phyloP scores from a whole-genome alignment of 768 basidiomycete species.

The Auricularia cornea region DNA sequence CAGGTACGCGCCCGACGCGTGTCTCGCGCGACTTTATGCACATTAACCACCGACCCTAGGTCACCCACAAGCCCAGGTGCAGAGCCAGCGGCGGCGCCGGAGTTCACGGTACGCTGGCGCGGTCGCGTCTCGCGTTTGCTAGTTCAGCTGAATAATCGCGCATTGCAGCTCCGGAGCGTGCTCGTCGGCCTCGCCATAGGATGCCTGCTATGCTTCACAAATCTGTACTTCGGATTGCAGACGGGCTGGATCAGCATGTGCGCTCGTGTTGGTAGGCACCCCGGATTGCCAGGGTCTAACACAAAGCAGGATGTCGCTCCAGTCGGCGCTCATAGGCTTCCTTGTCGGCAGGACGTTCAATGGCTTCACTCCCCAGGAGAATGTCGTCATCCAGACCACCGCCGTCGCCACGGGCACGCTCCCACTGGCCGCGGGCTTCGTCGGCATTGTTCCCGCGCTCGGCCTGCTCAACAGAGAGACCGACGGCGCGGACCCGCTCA shows the following conservation, averaged over 20 bases:
- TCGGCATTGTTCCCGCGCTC: slow-evolving; percentile 89
- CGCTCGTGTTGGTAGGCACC: slow-evolving; percentile 17
- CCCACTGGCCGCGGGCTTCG: slow-evolving; percentile 66
- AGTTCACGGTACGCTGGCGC: slow-evolving; percentile 3
- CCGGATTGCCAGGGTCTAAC: slow-evolving; percentile 4
- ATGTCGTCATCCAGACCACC: slow-evolving; percentile 90
- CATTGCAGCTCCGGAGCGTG: slow-evolving; percentile 45
- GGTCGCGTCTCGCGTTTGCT: background rate
- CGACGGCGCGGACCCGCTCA: slow-evolving; percentile 72
- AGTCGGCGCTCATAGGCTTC: slow-evolving; percentile 89
- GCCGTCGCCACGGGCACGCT: slow-evolving; percentile 83
- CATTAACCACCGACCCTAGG: background rate
- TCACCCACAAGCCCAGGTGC: background rate
- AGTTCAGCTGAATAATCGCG: background rate
- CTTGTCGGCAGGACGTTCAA: slow-evolving; percentile 47
- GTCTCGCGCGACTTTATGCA: background rate
- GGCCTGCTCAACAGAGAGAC: slow-evolving; percentile 61
- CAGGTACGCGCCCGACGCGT: background rate
- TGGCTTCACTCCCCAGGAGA: slow-evolving; percentile 78
- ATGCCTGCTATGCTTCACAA: slow-evolving; percentile 84
- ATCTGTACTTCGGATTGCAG: slow-evolving; percentile 80
- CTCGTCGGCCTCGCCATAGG: slow-evolving; percentile 75
- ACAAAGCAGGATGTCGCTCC: slow-evolving; percentile 78
- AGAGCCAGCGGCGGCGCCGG: background rate
- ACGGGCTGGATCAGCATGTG: slow-evolving; percentile 89